Evolutionary conservation across 768 basidiomycete genomes (phyloP).

Genomic region (Phlegmacium glaucopus): DNA sequence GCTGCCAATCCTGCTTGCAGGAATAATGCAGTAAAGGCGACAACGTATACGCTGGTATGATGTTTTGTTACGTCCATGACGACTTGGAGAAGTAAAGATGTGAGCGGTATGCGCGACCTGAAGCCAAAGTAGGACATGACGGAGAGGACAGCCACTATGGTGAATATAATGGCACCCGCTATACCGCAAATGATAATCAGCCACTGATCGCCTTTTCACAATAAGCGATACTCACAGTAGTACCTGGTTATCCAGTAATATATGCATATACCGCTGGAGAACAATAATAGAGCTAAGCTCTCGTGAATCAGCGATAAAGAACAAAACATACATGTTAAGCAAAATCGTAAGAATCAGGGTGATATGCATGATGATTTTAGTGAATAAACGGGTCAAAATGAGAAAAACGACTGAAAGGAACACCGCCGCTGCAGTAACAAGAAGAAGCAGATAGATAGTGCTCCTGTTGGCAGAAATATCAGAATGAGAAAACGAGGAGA

Average conservation of each 20-base stretch:
- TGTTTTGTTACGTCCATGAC: conserved; percentile 85
- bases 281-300: neutral
- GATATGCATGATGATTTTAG: conserved; percentile 73
- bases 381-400: conserved; percentile 68
- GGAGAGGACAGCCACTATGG: conserved; percentile 73
- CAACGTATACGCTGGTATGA: conserved; percentile 76
- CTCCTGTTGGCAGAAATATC: conserved; percentile 40
- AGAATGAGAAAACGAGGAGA: neutral
- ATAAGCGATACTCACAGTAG: conserved; percentile 48
- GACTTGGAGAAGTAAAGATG: conserved; percentile 73
- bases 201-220: neutral
- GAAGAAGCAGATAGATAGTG: conserved; percentile 71
- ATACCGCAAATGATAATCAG: neutral
- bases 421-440: conserved; percentile 67
- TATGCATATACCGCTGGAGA: conserved; percentile 58
- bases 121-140: conserved; percentile 73
- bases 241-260: conserved; percentile 75
- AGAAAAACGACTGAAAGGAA: conserved; percentile 66
- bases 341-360: conserved; percentile 61
- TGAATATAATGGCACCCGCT: conserved; percentile 86
- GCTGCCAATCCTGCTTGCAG: conserved; percentile 69
- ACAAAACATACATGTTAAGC: conserved; percentile 55
- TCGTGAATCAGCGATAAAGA: neutral
- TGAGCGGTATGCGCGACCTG: conserved; percentile 71
- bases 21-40: conserved; percentile 68